Base-by-base conservation (phyloP, 2,329 filamentous ascomycete genomes). In the Dryadomyces quercivorus region DNA sequence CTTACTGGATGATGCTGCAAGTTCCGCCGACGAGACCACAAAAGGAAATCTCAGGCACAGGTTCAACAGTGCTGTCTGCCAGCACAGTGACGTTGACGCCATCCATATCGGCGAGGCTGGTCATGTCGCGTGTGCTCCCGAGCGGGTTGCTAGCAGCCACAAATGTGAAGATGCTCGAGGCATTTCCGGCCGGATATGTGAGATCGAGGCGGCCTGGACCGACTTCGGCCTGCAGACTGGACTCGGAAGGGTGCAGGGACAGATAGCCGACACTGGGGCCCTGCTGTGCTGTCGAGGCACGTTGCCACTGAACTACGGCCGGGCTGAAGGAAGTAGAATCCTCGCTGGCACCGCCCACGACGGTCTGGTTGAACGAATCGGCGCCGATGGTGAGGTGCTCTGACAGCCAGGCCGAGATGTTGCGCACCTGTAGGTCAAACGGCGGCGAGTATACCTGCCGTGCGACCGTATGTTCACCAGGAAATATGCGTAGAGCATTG, bases 391-490 rank as follows among this genome's bases (percentile, higher is more conserved):
- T 81, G 12, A 84, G 66, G 22, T 76, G 73, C 3, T 72, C 64
- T 0, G 75, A 75, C 0, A 84, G 60, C 77, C 78, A 84, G 12
- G 77, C 72, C 0, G 76, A 76, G 57, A 83, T 77, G 59, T 84
- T 83, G 18, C 81, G 73, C 0, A 75, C 72, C 16, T 71, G 72
- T 1, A 68, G 68, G 61, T 85, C 81, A 51, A 73, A 81, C 0
- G 81, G 80, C 1, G 80, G 79, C 1, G 78, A 79, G 61, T 74
- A 81, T 0, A 79, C 74, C 6, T 74, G 74, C 0, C 73, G 75
- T 0, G 60, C 67, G 52, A 78, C 81, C 1, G 66, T 73, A 59
- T 77, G 78, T 51, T 81, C 75, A 1, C 74, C 77, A 7, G 21
- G 63, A 61, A 84, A 83, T 2, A 62, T 63, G 0, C 63, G 66